These are phyloP conservation scores for Jatropha multifida DNA, from an alignment of 441 rosid genomes.

Conservation along the genomic window DNA sequence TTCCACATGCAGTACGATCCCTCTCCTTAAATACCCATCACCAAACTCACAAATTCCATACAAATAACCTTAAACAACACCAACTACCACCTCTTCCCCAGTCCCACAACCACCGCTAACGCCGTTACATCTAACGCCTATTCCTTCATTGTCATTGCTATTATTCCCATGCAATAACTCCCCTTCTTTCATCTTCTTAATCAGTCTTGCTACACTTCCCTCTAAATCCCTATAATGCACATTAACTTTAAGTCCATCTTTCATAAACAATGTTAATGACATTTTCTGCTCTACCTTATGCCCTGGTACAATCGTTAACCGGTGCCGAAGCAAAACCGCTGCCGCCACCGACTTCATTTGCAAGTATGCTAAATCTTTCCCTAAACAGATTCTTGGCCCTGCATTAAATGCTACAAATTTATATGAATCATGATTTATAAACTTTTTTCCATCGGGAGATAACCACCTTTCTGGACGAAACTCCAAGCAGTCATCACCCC, in stretches of 20 bases:
- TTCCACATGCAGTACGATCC: slow-evolving; percentile 11
- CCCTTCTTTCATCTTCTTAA: slow-evolving; percentile 22
- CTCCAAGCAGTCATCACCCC: slow-evolving; percentile 94
- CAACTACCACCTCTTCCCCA: slow-evolving; percentile 25
- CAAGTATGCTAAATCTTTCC: slow-evolving; percentile 81
- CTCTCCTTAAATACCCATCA: slow-evolving; percentile 11
- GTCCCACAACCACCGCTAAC: slow-evolving; percentile 14
- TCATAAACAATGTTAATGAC: slow-evolving; percentile 93
- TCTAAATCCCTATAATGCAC: slow-evolving; percentile 62
- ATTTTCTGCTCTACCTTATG: slow-evolving; percentile 94
- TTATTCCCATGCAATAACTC: slow-evolving; percentile 8
- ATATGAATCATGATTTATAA: slow-evolving; percentile 63
- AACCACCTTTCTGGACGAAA: slow-evolving; percentile 90
- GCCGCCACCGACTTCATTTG: slow-evolving; percentile 95
- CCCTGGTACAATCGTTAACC: slow-evolving; percentile 60
- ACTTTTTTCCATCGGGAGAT: slow-evolving; percentile 53
- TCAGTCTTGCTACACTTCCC: slow-evolving; percentile 35
- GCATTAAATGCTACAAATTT: slow-evolving; percentile 93
- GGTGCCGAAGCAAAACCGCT: slow-evolving; percentile 72
- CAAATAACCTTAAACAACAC: slow-evolving; percentile 24
- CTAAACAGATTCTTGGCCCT: slow-evolving; percentile 86
- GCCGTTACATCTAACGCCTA: slow-evolving; percentile 29
- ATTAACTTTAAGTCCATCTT: slow-evolving; percentile 69
- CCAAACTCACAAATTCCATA: slow-evolving; percentile 12
- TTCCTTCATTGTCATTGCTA: background rate